Percentiles rank a stretch among this genome's conserved stretches.
These are phyloP conservation scores for Corymbia citriodora DNA, from an alignment of 441 rosid species.

Conservation along the genomic window DNA sequence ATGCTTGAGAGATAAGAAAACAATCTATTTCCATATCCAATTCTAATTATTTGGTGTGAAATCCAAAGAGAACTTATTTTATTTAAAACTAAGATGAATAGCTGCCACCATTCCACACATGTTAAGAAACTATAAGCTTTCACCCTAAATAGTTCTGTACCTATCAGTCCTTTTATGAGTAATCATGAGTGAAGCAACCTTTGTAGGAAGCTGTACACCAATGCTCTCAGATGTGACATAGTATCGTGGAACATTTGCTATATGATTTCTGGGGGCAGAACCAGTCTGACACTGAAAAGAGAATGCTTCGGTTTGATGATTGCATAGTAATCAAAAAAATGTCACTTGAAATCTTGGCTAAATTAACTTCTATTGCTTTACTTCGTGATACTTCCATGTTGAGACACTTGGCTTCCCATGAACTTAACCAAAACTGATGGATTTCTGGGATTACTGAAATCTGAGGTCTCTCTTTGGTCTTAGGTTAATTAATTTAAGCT, in stretches of 20 bases:
- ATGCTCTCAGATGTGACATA: background rate
- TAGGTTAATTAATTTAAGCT: background rate
- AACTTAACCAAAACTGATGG: background rate
- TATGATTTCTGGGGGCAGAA: background rate
- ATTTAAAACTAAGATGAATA: background rate
- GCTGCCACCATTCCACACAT: background rate
- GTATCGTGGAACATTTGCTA: background rate
- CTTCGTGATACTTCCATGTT: background rate
- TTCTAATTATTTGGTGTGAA: background rate
- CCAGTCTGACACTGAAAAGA: background rate
- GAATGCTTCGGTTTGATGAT: background rate
- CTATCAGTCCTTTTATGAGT: background rate
- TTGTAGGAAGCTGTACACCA: background rate
- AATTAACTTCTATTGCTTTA: background rate
- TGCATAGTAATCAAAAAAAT: background rate
- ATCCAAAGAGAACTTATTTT: background rate
- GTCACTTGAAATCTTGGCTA: background rate
- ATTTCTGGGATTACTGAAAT: background rate
- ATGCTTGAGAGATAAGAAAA: constrained; percentile 3
- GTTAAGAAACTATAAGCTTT: background rate
- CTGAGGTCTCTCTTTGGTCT: background rate
- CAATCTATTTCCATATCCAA: background rate
- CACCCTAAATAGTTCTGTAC: background rate
- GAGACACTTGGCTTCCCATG: background rate
- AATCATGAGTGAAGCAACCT: background rate